A percentile compares a stretch with the other conserved stretches of the same genome.
Conservation (phyloP, 2,329 filamentous ascomycete genomes). For the Tricladium varicosporioides region DNA sequence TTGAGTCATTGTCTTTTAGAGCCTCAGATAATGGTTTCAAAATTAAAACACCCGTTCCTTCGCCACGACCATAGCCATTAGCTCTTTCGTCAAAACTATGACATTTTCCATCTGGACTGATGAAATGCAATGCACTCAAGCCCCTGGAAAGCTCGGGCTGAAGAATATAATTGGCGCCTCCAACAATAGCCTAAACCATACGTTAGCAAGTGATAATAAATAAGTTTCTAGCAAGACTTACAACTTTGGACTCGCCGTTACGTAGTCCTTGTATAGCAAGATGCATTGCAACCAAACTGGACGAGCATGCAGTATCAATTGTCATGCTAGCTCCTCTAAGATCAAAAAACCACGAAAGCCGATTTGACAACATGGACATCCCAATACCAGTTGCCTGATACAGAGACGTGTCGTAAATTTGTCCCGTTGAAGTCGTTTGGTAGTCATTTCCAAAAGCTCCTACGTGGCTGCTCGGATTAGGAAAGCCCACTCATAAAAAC, state of each 20-base stretch:
- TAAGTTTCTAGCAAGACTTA: constrained; percentile 1
- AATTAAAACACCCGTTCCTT: constrained; percentile 40
- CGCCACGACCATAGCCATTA: constrained; percentile 45
- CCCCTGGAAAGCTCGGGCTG: constrained; percentile 22
- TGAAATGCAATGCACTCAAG: not conserved
- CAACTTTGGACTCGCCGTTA: constrained; percentile 36
- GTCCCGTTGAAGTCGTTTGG: not conserved
- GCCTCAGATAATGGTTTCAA: constrained; percentile 45
- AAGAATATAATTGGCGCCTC: constrained; percentile 5
- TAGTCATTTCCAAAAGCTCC: constrained; percentile 40
- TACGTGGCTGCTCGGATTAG: constrained; percentile 43
- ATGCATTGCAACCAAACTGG: constrained; percentile 52
- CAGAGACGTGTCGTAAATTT: not conserved
- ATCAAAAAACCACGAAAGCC: constrained; percentile 53
- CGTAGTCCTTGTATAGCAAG: constrained; percentile 48
- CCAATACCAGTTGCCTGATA: constrained; percentile 26
- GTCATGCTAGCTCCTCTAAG: constrained; percentile 28
- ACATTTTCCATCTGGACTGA: constrained; percentile 4
- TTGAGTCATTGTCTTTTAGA: constrained; percentile 48
- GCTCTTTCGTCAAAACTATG: constrained; percentile 12
- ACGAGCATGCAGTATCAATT: constrained; percentile 50
- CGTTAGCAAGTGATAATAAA: not conserved
- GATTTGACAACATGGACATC: constrained; percentile 47
- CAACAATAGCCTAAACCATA: constrained; percentile 3
- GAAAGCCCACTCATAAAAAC: constrained; percentile 10